Evolutionary conservation across 345 rosid species (phyloP).

Genomic region (Hypericum perforatum): DNA sequence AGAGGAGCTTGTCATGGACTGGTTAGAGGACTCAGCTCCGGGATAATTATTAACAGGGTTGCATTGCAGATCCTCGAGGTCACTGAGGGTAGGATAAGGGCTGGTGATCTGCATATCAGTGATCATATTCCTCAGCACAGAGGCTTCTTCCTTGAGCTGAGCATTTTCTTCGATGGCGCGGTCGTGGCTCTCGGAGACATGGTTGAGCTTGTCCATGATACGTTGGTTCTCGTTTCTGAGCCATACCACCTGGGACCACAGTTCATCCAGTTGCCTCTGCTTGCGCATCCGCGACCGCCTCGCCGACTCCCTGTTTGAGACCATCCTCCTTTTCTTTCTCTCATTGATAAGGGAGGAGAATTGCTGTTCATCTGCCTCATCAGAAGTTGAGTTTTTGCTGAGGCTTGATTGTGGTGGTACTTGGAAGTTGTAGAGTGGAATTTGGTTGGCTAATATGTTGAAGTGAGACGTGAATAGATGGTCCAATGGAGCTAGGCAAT

Average conservation of each 20-base stretch:
- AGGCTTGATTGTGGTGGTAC: conserved; percentile 31
- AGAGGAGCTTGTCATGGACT: conserved; percentile 19
- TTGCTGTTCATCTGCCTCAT: conserved; percentile 66
- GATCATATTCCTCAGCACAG: conserved; percentile 53
- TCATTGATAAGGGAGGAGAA: conserved; percentile 47
- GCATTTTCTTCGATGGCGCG: conserved; percentile 47
- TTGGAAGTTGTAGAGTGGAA: conserved; percentile 25
- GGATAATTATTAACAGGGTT: conserved; percentile 19
- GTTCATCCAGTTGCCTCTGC: conserved; percentile 93
- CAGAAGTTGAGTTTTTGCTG: conserved; percentile 69
- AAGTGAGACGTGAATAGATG: conserved; percentile 20
- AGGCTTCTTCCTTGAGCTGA: conserved; percentile 62
- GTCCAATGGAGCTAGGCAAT: conserved; percentile 26
- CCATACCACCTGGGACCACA: conserved; percentile 78
- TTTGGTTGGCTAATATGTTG: conserved; percentile 17
- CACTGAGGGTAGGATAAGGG: conserved; percentile 39
- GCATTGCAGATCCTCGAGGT: conserved; percentile 36
- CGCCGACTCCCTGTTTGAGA: conserved; percentile 91
- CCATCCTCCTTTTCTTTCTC: conserved; percentile 87
- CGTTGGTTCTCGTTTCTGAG: conserved; percentile 77
- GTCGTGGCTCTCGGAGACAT: conserved; percentile 48
- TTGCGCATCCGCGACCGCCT: conserved; percentile 91
- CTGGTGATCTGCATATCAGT: conserved; percentile 46
- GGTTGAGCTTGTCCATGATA: conserved; percentile 66
- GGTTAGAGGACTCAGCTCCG: conserved; percentile 25